Evolutionary conservation across 2,329 filamentous ascomycete species (phyloP).

Genomic region (Neofusicoccum sp.): DNA sequence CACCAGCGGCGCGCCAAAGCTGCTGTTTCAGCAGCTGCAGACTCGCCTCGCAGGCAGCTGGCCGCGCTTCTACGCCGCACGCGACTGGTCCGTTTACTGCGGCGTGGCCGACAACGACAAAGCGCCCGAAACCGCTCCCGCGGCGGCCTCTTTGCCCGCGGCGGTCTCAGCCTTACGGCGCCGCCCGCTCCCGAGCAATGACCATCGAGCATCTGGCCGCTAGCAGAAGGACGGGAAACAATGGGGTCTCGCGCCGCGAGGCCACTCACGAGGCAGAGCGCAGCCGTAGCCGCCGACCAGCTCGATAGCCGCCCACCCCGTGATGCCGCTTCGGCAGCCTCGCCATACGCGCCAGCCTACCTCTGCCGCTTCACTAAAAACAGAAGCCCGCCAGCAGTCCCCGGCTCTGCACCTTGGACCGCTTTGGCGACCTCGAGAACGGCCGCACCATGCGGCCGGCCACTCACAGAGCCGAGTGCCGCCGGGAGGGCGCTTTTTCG

Average conservation of each 20-base stretch:
- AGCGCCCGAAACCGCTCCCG: conserved; percentile 4
- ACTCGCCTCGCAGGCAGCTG: background rate
- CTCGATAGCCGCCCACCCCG: background rate
- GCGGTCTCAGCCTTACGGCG: conserved; percentile 11
- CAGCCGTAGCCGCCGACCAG: conserved; percentile 13
- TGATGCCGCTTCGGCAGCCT: conserved; percentile 10
- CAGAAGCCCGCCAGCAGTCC: conserved; percentile 6
- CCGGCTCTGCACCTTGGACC: conserved; percentile 2
- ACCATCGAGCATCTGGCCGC: conserved; percentile 4
- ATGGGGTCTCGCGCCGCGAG: background rate
- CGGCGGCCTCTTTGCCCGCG: background rate
- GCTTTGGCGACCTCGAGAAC: conserved; percentile 12
- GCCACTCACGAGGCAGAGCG: conserved; percentile 5
- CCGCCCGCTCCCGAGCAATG: background rate
- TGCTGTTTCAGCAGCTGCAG: conserved; percentile 11
- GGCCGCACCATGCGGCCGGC: conserved; percentile 26
- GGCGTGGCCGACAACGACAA: conserved; percentile 3
- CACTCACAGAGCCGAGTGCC: conserved; percentile 35
- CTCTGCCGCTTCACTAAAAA: conserved; percentile 10
- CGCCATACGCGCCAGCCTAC: conserved; percentile 5
- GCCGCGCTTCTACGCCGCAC: conserved; percentile 8
- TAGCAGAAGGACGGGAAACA: conserved; percentile 14
- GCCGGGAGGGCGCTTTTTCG: conserved; percentile 32
- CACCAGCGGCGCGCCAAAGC: background rate
- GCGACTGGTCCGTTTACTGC: conserved; percentile 1